Percentiles rank a stretch among this genome's conserved stretches.
Evolutionary conservation across 2,329 filamentous ascomycete species (phyloP).

Genomic region (Gnomoniopsis sp.): DNA sequence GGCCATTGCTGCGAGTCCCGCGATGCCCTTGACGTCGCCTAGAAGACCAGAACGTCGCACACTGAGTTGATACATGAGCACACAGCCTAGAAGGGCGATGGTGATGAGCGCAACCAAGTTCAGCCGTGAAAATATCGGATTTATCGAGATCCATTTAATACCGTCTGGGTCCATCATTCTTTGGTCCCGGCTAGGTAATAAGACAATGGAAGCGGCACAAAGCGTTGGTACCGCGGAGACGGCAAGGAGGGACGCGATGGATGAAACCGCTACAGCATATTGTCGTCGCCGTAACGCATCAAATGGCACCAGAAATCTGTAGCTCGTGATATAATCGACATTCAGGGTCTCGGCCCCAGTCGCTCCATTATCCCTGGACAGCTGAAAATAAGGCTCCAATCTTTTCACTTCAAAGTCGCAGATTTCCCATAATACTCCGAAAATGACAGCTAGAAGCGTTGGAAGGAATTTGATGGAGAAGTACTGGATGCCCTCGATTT

Average conservation of each 20-base stretch:
- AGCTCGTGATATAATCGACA: slow-evolving; percentile 69
- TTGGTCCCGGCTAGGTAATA: slow-evolving; percentile 48
- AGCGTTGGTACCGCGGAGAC: slow-evolving; percentile 68
- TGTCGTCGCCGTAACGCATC: slow-evolving; percentile 60
- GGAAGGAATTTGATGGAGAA: slow-evolving; percentile 63
- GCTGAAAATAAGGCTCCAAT: slow-evolving; percentile 64
- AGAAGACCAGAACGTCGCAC: slow-evolving; percentile 62
- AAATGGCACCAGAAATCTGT: slow-evolving; percentile 63
- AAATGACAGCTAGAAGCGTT: slow-evolving; percentile 58
- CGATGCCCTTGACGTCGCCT: slow-evolving; percentile 69
- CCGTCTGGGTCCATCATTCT: slow-evolving; percentile 38
- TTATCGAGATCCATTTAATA: slow-evolving; percentile 54
- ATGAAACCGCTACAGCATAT: slow-evolving; percentile 66
- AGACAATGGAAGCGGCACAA: slow-evolving; percentile 58
- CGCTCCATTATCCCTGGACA: slow-evolving; percentile 58
- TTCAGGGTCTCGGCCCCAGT: slow-evolving; percentile 66
- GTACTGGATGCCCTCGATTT: slow-evolving; percentile 51
- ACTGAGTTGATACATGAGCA: slow-evolving; percentile 59
- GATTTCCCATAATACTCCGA: slow-evolving; percentile 64
- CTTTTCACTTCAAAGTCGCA: slow-evolving; percentile 64
- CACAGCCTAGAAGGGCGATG: slow-evolving; percentile 54
- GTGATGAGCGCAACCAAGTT: slow-evolving; percentile 54
- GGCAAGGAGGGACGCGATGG: slow-evolving; percentile 61
- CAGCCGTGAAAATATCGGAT: slow-evolving; percentile 57
- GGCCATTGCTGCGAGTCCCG: slow-evolving; percentile 72